Evolutionary conservation across 2,329 filamentous ascomycete species (phyloP).

Genomic region (Ploettnerulaceae sp.): DNA sequence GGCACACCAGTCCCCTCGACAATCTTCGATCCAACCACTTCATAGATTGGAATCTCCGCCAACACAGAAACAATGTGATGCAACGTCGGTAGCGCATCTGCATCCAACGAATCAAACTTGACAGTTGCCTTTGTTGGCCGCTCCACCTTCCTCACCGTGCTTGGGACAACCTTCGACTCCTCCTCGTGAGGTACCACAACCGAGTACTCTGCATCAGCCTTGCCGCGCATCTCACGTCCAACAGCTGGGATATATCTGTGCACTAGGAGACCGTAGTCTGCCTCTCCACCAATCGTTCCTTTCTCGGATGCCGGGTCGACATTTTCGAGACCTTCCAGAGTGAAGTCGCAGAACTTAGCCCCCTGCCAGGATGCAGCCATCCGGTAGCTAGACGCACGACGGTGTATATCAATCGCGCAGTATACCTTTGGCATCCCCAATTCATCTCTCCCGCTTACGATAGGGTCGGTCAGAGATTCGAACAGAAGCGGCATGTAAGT

Average conservation of each 20-base stretch:
- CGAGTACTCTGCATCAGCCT: slow-evolving; percentile 51
- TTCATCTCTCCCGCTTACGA: slow-evolving; percentile 51
- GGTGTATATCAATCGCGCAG: slow-evolving; percentile 41
- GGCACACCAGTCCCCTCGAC: slow-evolving; percentile 50
- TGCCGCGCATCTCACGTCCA: slow-evolving; percentile 40
- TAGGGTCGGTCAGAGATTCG: slow-evolving; percentile 56
- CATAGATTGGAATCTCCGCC: slow-evolving; percentile 52
- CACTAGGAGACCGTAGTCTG: slow-evolving; percentile 43
- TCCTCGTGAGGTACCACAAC: no score
- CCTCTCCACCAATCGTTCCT: slow-evolving; percentile 34
- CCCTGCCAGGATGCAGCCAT: slow-evolving; percentile 39
- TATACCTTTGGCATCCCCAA: slow-evolving; percentile 52
- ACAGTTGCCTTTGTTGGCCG: no score
- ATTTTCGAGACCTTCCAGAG: slow-evolving; percentile 34
- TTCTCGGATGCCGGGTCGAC: slow-evolving; percentile 16
- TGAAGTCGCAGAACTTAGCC: slow-evolving; percentile 38
- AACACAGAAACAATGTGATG: slow-evolving; percentile 51
- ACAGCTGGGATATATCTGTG: slow-evolving; percentile 55
- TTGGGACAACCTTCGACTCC: no score
- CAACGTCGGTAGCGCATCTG: slow-evolving; percentile 53
- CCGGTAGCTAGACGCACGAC: slow-evolving; percentile 51
- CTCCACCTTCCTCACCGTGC: no score
- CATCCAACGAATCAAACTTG: no score
- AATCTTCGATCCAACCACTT: slow-evolving; percentile 50
- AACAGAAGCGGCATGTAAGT: slow-evolving; percentile 52